Conservation (phyloP, 192 early-diverging fungal species). For the Coemansia sp. region DNA sequence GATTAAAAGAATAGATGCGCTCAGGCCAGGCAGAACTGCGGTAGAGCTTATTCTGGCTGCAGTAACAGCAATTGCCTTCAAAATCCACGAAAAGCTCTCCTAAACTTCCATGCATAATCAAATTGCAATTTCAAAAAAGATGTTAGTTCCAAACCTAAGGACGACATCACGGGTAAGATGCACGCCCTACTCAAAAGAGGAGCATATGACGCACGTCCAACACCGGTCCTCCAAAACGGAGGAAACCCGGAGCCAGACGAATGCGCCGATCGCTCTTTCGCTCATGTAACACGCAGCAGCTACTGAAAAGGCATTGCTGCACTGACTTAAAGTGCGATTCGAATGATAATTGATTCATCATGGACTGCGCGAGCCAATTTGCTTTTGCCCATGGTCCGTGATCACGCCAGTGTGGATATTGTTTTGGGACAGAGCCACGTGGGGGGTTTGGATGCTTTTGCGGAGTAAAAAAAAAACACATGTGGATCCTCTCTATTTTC, state of each 20-base stretch:
- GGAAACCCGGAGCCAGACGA: conserved; percentile 13
- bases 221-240: conserved; percentile 49
- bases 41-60: not conserved
- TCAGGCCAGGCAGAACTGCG: not conserved
- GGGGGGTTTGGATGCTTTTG: too few relatives aligned
- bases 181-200: conserved; percentile 54
- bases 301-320: conserved; percentile 29
- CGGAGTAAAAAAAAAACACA: too few relatives aligned
- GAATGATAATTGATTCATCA: conserved; percentile 21
- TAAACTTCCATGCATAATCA: not conserved
- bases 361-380: not conserved
- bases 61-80: not conserved
- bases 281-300: conserved; percentile 48
- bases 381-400: not conserved
- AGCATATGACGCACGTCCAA: conserved; percentile 31
- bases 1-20: not conserved
- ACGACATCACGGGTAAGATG: conserved; percentile 23
- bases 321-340: conserved; percentile 43
- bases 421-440: conserved; percentile 23
- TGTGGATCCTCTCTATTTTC: not conserved
- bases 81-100: not conserved
- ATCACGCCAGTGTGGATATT: not conserved
- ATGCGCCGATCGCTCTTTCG: conserved; percentile 41
- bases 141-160: conserved; percentile 56
- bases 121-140: too few relatives aligned